phyloP scores from a whole-genome alignment of 768 basidiomycete genomes.

The Auricularia auricula-judae region DNA sequence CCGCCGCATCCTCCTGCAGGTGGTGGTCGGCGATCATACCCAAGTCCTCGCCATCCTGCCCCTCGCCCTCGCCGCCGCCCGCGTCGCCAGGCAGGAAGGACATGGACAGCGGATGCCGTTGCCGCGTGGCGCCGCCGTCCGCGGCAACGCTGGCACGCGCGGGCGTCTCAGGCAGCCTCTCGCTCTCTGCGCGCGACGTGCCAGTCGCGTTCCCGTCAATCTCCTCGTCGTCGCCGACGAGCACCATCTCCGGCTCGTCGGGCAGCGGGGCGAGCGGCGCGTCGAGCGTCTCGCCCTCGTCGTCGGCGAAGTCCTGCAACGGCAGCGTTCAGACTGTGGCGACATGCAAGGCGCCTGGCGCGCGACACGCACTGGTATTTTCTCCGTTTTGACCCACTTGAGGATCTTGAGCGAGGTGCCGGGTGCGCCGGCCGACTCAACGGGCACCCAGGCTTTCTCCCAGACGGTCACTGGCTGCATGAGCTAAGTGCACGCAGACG shows the following conservation, averaged over 20 bases:
- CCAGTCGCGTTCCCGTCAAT: conserved; percentile 48
- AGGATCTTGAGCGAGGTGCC: conserved; percentile 54
- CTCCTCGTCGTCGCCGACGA: conserved; percentile 66
- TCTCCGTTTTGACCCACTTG: conserved; percentile 76
- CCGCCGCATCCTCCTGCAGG: background rate
- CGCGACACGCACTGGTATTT: conserved; percentile 45
- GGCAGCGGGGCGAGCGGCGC: conserved; percentile 75
- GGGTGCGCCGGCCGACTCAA: conserved; percentile 37
- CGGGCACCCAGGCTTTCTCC: conserved; percentile 65
- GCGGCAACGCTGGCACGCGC: conserved; percentile 31
- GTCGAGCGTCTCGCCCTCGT: conserved; percentile 57
- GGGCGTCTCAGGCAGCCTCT: conserved; percentile 19
- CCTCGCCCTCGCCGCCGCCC: conserved; percentile 11
- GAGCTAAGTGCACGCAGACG: conserved; percentile 26
- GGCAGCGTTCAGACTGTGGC: background rate
- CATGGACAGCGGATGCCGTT: conserved; percentile 53
- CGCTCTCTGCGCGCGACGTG: conserved; percentile 26
- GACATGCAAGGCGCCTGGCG: background rate
- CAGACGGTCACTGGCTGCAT: conserved; percentile 85
- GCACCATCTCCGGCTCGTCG: conserved; percentile 40
- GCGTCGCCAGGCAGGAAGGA: conserved; percentile 30
- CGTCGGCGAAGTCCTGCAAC: conserved; percentile 74
- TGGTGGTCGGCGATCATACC: background rate
- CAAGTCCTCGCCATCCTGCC: background rate
- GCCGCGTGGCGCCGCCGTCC: conserved; percentile 58